Evolutionary conservation across 768 basidiomycete species (phyloP), one percentile per base, ranked within the genome.

Genomic region (Amanita muscaria): DNA sequence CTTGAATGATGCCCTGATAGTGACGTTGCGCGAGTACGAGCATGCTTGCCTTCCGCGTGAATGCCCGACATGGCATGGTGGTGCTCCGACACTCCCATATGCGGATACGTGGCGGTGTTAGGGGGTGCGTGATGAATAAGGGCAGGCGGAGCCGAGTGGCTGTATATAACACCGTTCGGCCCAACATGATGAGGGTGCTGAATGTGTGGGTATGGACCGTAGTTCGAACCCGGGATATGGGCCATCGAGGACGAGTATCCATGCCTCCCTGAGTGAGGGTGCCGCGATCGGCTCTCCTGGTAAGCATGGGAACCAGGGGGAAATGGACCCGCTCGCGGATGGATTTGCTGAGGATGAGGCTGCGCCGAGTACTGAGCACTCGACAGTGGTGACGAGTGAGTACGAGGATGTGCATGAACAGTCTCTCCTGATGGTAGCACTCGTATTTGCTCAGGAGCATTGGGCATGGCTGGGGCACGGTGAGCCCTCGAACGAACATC

Each of bases 91-190:
- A 57, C 62, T 31, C 64, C 34, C 27, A 27, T 24, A 11, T 25
- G 41, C 6, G 25, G 7, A 37, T 39, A 36, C 27, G 21, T 15
- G 19, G 43, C 14, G 34, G 33, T 7, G 15, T 11, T 44, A 14
- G 43, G 62, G 31, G 57, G 63, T 3, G 60, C 60, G 52, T 64
- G 61, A 46, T 66, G 63, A 5, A 64, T 53, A 51, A 55, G 60
- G 24, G 60, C 68, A 33, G 66, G 59, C 5, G 80, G 78, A 15
- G 76, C 73, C n/a, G 82, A 83, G 42, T 81, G 78, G 45, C 80
- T 83, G 56, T 83, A 77, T 3, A 76, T 74, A 65, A 84, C 75
- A 3, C 78, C 78, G 44, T 80, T 73, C 1, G 79, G 65, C 39
- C 73, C 70, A 62, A 70, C 59, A 49, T 68, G 64, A 49, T 74